phyloP scores from a whole-genome alignment of 768 basidiomycete species.

The Dioszegia crocea region DNA sequence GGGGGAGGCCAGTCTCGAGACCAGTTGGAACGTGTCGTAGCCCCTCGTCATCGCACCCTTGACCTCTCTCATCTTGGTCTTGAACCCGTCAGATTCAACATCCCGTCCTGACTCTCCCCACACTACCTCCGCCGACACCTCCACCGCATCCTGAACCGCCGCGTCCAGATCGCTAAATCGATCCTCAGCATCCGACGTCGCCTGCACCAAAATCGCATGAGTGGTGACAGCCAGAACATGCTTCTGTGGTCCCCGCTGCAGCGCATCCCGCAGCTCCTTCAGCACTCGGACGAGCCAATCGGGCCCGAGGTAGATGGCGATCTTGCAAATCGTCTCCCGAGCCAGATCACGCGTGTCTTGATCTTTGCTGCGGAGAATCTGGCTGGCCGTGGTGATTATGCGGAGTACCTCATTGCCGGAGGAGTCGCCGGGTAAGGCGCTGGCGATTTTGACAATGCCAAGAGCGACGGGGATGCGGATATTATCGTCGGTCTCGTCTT shows the following conservation, averaged over 20 bases:
- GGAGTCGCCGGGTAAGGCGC: conserved; percentile 64
- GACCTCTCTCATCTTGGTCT: conserved; percentile 90
- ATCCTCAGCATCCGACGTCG: conserved; percentile 62
- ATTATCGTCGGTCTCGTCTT: conserved; percentile 75
- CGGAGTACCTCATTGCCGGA: conserved; percentile 68
- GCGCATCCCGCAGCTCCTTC: conserved; percentile 75
- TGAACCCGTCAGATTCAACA: conserved; percentile 81
- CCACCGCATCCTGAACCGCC: conserved; percentile 71
- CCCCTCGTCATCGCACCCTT: conserved; percentile 74
- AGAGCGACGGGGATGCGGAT: conserved; percentile 82
- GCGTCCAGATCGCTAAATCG: conserved; percentile 66
- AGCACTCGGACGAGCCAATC: conserved; percentile 68
- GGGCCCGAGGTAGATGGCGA: conserved; percentile 68
- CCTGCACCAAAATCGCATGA: conserved; percentile 75
- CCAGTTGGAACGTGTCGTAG: conserved; percentile 75
- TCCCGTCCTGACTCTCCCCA: conserved; percentile 93
- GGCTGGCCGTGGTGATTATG: conserved; percentile 77
- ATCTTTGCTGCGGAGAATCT: conserved; percentile 85
- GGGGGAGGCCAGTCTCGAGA: conserved; percentile 75
- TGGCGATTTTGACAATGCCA: conserved; percentile 78
- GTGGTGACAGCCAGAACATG: conserved; percentile 82
- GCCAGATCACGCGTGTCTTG: conserved; percentile 86
- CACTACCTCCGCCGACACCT: conserved; percentile 80
- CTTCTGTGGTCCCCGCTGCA: conserved; percentile 85
- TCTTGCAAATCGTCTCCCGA: conserved; percentile 75